Evolutionary conservation across 352 stramenopile genomes (phyloP).

Genomic region (Pythium volutum): DNA sequence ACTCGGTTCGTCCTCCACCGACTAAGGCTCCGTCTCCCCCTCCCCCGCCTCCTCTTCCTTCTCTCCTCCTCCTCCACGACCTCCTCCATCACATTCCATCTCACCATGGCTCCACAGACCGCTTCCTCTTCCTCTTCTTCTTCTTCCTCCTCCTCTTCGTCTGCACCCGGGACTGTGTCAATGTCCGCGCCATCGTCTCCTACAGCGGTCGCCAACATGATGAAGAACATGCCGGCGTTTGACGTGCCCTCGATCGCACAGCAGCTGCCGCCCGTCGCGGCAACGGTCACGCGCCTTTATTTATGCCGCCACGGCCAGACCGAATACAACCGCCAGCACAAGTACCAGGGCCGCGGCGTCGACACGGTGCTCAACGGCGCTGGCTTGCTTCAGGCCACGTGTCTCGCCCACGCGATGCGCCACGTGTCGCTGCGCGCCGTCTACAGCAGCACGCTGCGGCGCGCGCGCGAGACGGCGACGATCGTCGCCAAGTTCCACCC

Average conservation of each 20-base stretch:
- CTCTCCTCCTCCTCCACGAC: not conserved
- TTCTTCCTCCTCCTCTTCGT: not conserved
- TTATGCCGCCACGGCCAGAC: conserved; percentile 81
- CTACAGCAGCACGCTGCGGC: conserved; percentile 63
- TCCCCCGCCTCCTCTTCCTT: not conserved
- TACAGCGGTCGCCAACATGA: conserved; percentile 8
- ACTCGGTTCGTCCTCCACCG: no score
- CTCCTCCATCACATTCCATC: conserved; percentile 2
- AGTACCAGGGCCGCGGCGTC: conserved; percentile 76
- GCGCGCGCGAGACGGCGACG: conserved; percentile 49
- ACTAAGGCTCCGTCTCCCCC: no score
- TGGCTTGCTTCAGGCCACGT: conserved; percentile 53
- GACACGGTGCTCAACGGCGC: conserved; percentile 68
- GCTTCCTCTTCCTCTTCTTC: not conserved
- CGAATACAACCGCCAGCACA: conserved; percentile 68
- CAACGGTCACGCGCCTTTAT: conserved; percentile 59
- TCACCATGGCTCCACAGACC: conserved; percentile 23
- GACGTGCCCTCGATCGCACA: conserved; percentile 32
- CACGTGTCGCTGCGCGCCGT: conserved; percentile 63
- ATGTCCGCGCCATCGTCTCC: conserved; percentile 8
- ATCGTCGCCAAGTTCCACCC: conserved; percentile 52
- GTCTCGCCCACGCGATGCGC: conserved; percentile 59
- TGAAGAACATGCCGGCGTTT: conserved; percentile 15
- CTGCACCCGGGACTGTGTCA: not conserved
- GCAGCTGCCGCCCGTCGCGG: conserved; percentile 53